Base-by-base conservation (phyloP, 805 yeast species). In the Pichia gijzeniarum region DNA sequence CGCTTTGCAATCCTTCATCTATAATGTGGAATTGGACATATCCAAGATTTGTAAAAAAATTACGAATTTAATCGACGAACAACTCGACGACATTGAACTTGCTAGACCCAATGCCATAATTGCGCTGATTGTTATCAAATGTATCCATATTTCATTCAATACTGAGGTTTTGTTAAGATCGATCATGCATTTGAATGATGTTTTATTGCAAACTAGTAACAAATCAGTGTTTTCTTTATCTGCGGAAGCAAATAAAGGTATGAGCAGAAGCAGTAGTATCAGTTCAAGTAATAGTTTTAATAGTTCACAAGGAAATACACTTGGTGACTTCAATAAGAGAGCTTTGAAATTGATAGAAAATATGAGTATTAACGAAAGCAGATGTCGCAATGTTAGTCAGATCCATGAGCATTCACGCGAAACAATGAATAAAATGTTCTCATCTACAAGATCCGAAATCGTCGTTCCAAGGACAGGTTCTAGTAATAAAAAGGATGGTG, bases 21-120 rank as follows among this genome's bases (percentile, higher is more conserved):
- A 60, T 48, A 64, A 60, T 19, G 41, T 52, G 16, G 64, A 64
- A 44, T 49, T 64, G 18, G 63, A 61, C 31, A 51, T 64, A 17
- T 53, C 58, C 1, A 63, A 61, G 35, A 28, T 53, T 9, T 47
- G 56, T 28, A 64, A 60, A 49, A 57, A 56, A 38, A 43, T 63
- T 5, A 51, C 55, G 16, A 57, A 53, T 45, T 44, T 56, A 31
- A 51, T 64, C 19, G 63, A 61, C 45, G 64, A 62, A 35, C 62
- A 59, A 30, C 21, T 63, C 10, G 59, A 61, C 43, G 65, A 62
- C 46, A 47, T 59, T 28, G 66, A 61, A 47, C 35, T 52, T 10
- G 41, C 45, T 35, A 47, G 51, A 21, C 45, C 58, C 3, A 59
- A 63, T 25, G 61, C 64, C 4, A 39, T 62, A 42, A 39, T 61